Percentiles rank a stretch among this genome's conserved stretches.
These are phyloP conservation scores for Solanum aculeatissimum DNA, from an alignment of 305 asterid species.

Conservation along the genomic window DNA sequence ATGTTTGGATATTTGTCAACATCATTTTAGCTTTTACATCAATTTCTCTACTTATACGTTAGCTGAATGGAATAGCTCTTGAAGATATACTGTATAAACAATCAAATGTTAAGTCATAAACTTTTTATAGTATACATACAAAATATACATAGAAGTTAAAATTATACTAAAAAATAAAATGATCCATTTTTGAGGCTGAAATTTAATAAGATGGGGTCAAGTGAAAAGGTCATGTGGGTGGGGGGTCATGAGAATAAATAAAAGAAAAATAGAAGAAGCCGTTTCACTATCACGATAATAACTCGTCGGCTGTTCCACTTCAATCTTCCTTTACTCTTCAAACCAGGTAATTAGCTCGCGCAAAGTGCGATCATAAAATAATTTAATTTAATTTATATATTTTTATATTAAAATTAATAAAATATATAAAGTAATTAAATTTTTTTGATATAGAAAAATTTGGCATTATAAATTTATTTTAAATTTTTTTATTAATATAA, in stretches of 20 bases:
- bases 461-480: too few species aligned
- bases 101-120: not conserved
- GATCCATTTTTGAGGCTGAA: not conserved
- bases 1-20: not conserved
- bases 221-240: too few species aligned
- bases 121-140: not conserved
- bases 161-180: not conserved
- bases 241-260: not conserved
- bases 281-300: not conserved
- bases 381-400: too few species aligned
- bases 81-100: not conserved
- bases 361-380: too few species aligned
- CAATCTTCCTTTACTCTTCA: not conserved
- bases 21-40: not conserved
- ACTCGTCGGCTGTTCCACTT: not conserved
- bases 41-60: not conserved
- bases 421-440: too few species aligned
- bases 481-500: too few species aligned
- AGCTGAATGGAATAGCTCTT: not conserved
- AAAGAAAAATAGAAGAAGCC: not conserved
- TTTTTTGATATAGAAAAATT: too few species aligned
- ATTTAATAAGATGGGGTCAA: too few species aligned
- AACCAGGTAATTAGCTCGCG: too few species aligned
- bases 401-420: too few species aligned
- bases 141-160: not conserved